A percentile compares a stretch with the other conserved stretches of the same genome.
Conservation (phyloP, 306 rosid species). For the Rubus parviflorus region DNA sequence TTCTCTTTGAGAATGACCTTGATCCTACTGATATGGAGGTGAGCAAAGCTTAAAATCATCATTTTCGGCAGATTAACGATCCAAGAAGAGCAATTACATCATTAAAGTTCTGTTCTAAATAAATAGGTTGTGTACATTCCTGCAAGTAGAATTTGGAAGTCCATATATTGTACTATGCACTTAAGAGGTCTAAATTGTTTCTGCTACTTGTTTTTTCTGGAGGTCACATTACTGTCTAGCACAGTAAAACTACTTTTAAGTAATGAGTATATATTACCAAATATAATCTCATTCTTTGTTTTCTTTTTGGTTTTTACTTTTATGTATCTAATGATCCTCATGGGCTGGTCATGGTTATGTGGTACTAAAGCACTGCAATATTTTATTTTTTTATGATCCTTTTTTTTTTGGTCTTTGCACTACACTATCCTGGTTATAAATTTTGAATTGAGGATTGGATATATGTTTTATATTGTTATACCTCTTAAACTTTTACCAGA, state of each 20-base stretch:
- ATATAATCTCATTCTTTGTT: neutral
- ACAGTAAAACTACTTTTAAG: neutral
- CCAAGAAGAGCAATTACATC: too few relatives aligned
- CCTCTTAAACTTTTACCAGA: neutral
- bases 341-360: neutral
- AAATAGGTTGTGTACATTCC: neutral
- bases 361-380: neutral
- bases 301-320: neutral
- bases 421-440: neutral
- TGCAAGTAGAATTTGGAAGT: neutral
- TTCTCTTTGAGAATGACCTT: slow-evolving; percentile 55
- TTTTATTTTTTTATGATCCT: neutral
- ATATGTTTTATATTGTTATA: neutral
- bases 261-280: neutral
- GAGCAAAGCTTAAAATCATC: slow-evolving; percentile 19
- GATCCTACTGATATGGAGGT: slow-evolving; percentile 58
- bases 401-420: neutral
- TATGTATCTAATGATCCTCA: neutral
- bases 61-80: too few relatives aligned
- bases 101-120: neutral
- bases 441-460: neutral
- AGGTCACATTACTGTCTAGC: neutral
- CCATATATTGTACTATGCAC: neutral
- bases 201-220: neutral
- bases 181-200: neutral